phyloP scores from a whole-genome alignment of 106 monocot genomes.

The Triglochin maritima region DNA sequence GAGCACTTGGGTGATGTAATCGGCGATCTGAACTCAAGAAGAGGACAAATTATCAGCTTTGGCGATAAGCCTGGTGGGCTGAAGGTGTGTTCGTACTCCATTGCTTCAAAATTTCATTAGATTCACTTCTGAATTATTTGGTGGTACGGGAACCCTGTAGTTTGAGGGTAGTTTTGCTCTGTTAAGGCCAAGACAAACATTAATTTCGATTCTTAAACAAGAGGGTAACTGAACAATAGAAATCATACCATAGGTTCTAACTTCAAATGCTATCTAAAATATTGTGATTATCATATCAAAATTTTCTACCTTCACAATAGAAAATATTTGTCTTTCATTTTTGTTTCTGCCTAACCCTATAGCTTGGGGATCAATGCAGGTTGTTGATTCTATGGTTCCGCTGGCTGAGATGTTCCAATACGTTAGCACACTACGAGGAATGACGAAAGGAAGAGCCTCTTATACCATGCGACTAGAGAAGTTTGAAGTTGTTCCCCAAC shows the following conservation, averaged over 20 bases:
- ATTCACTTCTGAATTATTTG: too few species aligned
- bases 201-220: too few species aligned
- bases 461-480: slow-evolving; percentile 88
- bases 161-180: too few species aligned
- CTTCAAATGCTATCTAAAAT: too few species aligned
- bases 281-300: too few species aligned
- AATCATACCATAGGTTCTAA: too few species aligned
- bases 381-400: slow-evolving; percentile 94
- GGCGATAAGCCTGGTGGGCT: slow-evolving; percentile 96
- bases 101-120: not conserved
- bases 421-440: slow-evolving; percentile 84
- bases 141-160: too few species aligned
- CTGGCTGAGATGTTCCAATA: slow-evolving; percentile 98
- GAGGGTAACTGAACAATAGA: too few species aligned
- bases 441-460: slow-evolving; percentile 94
- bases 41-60: slow-evolving; percentile 82
- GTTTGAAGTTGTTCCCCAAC: slow-evolving; percentile 87
- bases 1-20: slow-evolving; percentile 99
- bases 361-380: slow-evolving; percentile 30
- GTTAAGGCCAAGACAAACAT: too few species aligned
- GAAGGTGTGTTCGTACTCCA: slow-evolving; percentile 37
- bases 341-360: not conserved
- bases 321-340: too few species aligned
- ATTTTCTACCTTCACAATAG: too few species aligned
- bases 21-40: slow-evolving; percentile 93